Base-by-base conservation (phyloP, 352 stramenopile genomes). In the Thalassiosira delicatula region DNA sequence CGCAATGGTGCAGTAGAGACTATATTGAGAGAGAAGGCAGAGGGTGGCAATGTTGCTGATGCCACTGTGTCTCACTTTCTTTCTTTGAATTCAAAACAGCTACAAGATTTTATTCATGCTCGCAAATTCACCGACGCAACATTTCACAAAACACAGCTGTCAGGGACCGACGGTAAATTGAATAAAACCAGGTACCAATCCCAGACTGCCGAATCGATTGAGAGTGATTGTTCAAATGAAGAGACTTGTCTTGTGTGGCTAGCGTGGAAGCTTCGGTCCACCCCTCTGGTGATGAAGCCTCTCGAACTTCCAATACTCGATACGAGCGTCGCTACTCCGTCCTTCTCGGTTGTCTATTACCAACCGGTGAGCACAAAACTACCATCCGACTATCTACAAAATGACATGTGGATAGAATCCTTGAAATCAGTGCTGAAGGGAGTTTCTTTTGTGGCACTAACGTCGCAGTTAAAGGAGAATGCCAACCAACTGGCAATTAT, bases 61-160 rank as follows among this genome's bases (percentile, higher is more conserved):
- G 37, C n/a, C 37, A 54, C 29, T 12, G 23, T 65, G 12, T 11
- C 12, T 60, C 1, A 56, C 42, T 63, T 63, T 57, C 9, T 14
- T 44, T 21, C 2, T 23, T 61, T 9, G 3, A 2, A n/a, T 32
- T n/a, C 21, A 27, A 9, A 2, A 32, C 5, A 61, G 51, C 51
- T 61, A 3, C 4, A 61, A 25, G 21, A 61, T 32, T 61, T 61
- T 14, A 61, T 61, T 11, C 51, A 61, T 30, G 51, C 23, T 63
- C 33, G 63, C 3, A 72, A 66, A n/a, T 75, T 75, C 27, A 49
- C 21, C 23, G 46, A 32, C 33, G 12, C 46, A 37, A 75, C 66
- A 23, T 75, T 75, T 27, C 66, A 75, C 12, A 2, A 75, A 49
- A 30, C 23, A 44, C 63, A 75, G n/a, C 66, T 75, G 17, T 1